Evolutionary conservation across 2,329 filamentous ascomycete genomes (phyloP).

Genomic region (Apiospora sp.): DNA sequence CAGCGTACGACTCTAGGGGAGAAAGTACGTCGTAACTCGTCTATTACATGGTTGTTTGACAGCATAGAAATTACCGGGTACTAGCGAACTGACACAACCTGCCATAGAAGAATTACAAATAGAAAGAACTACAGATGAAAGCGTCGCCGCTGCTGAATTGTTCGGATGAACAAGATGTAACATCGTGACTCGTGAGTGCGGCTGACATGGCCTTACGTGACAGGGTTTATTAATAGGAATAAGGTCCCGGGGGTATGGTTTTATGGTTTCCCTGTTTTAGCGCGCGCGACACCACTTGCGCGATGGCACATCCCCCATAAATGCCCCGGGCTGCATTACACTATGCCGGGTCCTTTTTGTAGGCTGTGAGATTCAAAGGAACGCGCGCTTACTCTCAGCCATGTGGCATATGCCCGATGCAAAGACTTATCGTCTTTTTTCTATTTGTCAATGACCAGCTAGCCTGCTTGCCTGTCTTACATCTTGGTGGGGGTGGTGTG

Average conservation of each 20-base stretch:
- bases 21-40: too few species aligned
- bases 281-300: neutral
- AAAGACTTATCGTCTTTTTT: neutral
- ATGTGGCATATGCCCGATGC: neutral
- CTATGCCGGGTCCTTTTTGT: neutral
- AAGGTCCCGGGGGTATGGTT: slow-evolving; percentile 1
- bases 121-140: too few species aligned
- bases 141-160: neutral
- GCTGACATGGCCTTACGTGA: neutral
- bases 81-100: too few species aligned
- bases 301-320: neutral
- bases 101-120: too few species aligned
- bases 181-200: neutral
- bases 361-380: neutral
- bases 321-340: neutral
- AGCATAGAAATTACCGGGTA: too few species aligned
- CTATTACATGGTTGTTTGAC: too few species aligned
- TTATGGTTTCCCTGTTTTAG: slow-evolving; percentile 5
- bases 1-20: too few species aligned
- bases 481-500: neutral
- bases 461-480: neutral
- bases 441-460: neutral
- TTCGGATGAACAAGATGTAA: neutral
- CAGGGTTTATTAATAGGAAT: neutral
- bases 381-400: neutral